Conservation (phyloP, 345 rosid species). For the Syzygium grande region DNA sequence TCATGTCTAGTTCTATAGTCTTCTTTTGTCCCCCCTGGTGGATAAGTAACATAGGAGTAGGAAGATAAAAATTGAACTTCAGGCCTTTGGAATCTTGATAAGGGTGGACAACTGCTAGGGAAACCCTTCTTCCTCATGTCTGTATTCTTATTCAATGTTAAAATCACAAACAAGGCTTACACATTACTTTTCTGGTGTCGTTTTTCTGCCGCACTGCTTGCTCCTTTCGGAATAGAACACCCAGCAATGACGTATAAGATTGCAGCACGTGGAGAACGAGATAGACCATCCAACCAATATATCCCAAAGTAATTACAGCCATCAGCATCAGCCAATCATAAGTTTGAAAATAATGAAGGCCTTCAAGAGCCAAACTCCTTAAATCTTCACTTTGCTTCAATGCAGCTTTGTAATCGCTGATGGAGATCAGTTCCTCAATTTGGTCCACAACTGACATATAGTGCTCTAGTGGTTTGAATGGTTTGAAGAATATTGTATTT, state of each 20-base stretch:
- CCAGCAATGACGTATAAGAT: slow-evolving; percentile 64
- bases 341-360: slow-evolving; percentile 92
- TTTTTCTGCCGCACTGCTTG: slow-evolving; percentile 33
- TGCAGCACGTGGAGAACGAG: slow-evolving; percentile 81
- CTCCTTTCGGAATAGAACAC: slow-evolving; percentile 39
- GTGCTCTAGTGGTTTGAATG: slow-evolving; percentile 60
- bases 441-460: slow-evolving; percentile 35
- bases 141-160: neutral
- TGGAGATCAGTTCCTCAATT: slow-evolving; percentile 56
- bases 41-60: neutral
- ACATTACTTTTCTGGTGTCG: slow-evolving; percentile 61
- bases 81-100: neutral
- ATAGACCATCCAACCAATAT: slow-evolving; percentile 86
- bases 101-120: neutral
- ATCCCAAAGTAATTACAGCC: slow-evolving; percentile 79
- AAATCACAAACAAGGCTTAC: slow-evolving; percentile 17
- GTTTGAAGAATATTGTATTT: slow-evolving; percentile 67
- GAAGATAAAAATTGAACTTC: neutral
- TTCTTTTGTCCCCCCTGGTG: neutral
- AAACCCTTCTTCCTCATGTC: neutral
- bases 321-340: slow-evolving; percentile 96
- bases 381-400: slow-evolving; percentile 60
- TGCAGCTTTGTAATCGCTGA: slow-evolving; percentile 51
- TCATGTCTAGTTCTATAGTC: neutral
- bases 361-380: slow-evolving; percentile 77